Evolutionary conservation across 2,329 filamentous ascomycete species (phyloP), one percentile per base, ranked within the genome.

Genomic region (Fusarium liriodendri): DNA sequence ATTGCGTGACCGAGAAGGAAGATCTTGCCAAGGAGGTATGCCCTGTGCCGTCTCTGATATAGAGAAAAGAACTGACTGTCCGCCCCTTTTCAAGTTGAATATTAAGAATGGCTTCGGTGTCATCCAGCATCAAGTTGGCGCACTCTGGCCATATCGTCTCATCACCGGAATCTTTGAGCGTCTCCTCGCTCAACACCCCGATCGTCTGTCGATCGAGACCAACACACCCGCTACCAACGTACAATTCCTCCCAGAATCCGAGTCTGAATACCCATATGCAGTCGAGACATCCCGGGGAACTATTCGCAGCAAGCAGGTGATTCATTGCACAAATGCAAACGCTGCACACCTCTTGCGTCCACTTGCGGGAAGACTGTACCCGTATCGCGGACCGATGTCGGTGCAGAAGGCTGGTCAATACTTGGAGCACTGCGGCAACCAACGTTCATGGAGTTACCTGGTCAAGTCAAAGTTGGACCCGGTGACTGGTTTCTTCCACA

Each of bases 261-360:
- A 70, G 20, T 9, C 74, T 18, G 14, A 72, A 1, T 67, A 78
- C 14, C 84, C 80, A 2, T 88, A 87, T 71, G 70, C 78, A 2
- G 64, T 90, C 1, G 69, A 77, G 2, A 91, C 89, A 0, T 68
- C 76, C 0, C 80, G 87, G 5, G 89, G 88, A 0, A 71, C 47
- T 0, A 83, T 90, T 14, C 76, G 74, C 1, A 83, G 87, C 16
- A 81, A 80, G 3, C 84, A 88, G 59, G 80, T 91, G 7, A 82
- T 91, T 2, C 88, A 91, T 70, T 87, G 87, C 38, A 91, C 88
- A 0, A 90, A 91, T 69, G 87, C 82, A 2, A 86, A 87, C 72
- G 82, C 86, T 0, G 79, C 84, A 0, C 85, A 89, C 59, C 82
- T 90, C 3, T 77, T 90, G 2, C 87, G 88, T 0, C 82, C 80